Evolutionary conservation across 129 eudicot species (phyloP).

Genomic region (Deinandra increscens): DNA sequence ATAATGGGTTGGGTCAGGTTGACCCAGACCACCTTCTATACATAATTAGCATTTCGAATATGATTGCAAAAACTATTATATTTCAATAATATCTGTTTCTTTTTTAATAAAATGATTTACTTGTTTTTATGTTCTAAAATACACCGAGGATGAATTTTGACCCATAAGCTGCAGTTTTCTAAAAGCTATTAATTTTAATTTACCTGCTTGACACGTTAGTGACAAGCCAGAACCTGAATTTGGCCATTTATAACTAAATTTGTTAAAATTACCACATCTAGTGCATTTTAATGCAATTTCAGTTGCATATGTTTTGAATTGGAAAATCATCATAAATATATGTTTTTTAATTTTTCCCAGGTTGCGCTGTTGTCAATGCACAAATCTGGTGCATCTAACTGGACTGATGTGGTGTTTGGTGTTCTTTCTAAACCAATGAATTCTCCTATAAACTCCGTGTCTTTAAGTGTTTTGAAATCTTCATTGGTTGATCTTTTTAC

Average conservation of each 20-base stretch:
- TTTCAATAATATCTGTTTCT: neutral
- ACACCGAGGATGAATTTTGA: neutral
- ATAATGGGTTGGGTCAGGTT: neutral
- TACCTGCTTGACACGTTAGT: neutral
- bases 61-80: neutral
- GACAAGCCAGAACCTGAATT: neutral
- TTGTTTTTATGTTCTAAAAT: neutral
- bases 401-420: constrained; percentile 71
- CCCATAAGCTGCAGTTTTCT: neutral
- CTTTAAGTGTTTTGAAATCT: constrained; percentile 54
- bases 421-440: constrained; percentile 55
- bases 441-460: constrained; percentile 43
- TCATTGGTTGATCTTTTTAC: constrained; percentile 62
- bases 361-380: constrained; percentile 77
- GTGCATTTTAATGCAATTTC: neutral
- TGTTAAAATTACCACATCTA: neutral
- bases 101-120: neutral
- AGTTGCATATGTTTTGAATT: neutral
- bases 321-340: neutral
- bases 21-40: neutral
- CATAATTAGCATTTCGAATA: neutral
- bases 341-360: constrained; percentile 32
- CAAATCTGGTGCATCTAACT: constrained; percentile 45
- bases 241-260: neutral
- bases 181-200: neutral